Base-by-base conservation (phyloP, 257 asterid genomes). In the Plectranthus barbatus region DNA sequence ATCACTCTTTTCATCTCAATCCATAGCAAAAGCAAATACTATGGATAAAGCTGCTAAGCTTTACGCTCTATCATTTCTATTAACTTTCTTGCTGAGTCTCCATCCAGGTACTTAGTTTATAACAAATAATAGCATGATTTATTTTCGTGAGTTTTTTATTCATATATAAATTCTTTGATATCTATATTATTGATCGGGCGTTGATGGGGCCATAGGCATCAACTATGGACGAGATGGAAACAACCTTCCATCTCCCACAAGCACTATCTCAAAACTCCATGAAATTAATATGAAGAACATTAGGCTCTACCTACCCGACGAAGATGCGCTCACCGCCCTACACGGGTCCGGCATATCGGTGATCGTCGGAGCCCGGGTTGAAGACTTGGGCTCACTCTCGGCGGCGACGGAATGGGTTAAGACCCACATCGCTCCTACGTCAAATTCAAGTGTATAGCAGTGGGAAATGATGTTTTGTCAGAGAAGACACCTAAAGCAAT, bases 391-490 rank as follows among this genome's bases (percentile, higher is more conserved):
- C 9, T 14, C 51, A 9, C 75, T 82, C 1, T 7, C 75, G 1
- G 76, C 61, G 4, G 82, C 88, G 0, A 18, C 53, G 1, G 11
- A 61, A 1, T 82, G 85, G 88, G 71, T 82, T 4, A 20, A 14
- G 4, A 42, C 64, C 11, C 57, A 79, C 56, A 47, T 79, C 20
- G 5, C 48, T 1, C 85, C 83, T 4, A 58, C 74, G 24, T 15
- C 14, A 0, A 13, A 61, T 0, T 24, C 33, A 48, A 66, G 3
- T 31, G 45, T 66, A 40, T 82, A 15, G 40, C 77, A 0, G 88
- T 61, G 3, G 85, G 88, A 17, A 82, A 79, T 31, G 85, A 79
- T 66, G 88, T 82, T 1, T 54, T 72, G 37, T 83, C 85, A 0
- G 78, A 79, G 10, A 53, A 62, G 0, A 44, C 72, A 31, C 51